A percentile compares a stretch with the other conserved stretches of the same genome.
Conservation (phyloP, 2,329 filamentous ascomycete genomes). For the Colletotrichum echinochloae region DNA sequence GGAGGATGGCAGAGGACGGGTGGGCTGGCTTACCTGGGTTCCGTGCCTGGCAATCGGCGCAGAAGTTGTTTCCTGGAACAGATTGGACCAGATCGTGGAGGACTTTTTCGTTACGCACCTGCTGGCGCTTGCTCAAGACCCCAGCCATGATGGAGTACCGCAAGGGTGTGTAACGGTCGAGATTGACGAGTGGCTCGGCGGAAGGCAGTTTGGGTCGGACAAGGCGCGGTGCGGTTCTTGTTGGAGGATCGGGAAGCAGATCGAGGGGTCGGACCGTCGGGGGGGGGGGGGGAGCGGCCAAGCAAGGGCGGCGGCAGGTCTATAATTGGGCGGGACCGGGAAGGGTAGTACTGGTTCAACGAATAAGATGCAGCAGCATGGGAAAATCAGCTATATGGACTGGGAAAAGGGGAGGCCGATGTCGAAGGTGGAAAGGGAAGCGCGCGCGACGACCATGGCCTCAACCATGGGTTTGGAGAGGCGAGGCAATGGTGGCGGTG, state of each 20-base stretch:
- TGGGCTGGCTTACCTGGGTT: conserved; percentile 79
- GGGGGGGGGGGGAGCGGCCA: no score
- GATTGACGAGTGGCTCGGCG: conserved; percentile 20
- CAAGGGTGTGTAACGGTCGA: conserved; percentile 28
- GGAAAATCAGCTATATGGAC: conserved; percentile 34
- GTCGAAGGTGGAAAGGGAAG: conserved; percentile 35
- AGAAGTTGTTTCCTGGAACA: conserved; percentile 88
- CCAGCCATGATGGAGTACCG: conserved; percentile 72
- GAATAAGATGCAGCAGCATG: conserved; percentile 20
- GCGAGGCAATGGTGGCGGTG: conserved; percentile 28
- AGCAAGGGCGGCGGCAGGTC: conserved; percentile 17
- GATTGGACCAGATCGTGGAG: conserved; percentile 90
- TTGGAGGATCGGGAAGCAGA: conserved; percentile 22
- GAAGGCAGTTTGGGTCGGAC: conserved; percentile 21
- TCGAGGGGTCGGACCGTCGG: conserved; percentile 37
- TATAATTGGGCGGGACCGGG: conserved; percentile 22
- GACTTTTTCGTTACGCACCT: conserved; percentile 94
- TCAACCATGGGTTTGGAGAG: conserved; percentile 38
- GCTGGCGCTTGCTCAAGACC: conserved; percentile 92
- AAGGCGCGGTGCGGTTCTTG: conserved; percentile 14
- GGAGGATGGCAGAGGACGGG: conserved; percentile 1
- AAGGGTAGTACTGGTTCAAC: conserved; percentile 15
- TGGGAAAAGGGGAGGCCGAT: conserved; percentile 31
- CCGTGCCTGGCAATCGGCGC: conserved; percentile 90
- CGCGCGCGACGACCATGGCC: conserved; percentile 36